These are phyloP conservation scores for Suhomyces vadensis DNA, from an alignment of 805 yeast species.

Conservation along the genomic window DNA sequence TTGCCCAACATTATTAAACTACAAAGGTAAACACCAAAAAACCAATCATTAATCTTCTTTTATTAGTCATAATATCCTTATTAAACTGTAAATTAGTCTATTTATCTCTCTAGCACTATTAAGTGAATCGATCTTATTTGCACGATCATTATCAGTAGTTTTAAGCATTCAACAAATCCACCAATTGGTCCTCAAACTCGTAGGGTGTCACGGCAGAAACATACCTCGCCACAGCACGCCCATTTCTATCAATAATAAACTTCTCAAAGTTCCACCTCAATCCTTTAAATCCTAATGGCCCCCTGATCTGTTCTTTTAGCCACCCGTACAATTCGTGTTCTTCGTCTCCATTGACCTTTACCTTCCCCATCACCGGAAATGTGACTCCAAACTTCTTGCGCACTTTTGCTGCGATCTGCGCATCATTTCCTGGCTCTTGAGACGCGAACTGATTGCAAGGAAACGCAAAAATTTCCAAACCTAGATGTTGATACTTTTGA, in stretches of 20 bases:
- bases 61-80: too few relatives aligned
- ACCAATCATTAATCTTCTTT: too few relatives aligned
- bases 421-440: constrained; percentile 71
- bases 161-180: constrained; percentile 16
- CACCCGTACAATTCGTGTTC: constrained; percentile 30
- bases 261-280: constrained; percentile 82
- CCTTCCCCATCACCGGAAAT: constrained; percentile 40
- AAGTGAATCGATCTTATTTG: too few relatives aligned
- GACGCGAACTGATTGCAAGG: constrained; percentile 90
- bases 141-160: neutral
- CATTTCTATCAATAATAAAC: constrained; percentile 59
- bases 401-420: constrained; percentile 21
- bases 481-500: constrained; percentile 61
- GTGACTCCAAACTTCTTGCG: constrained; percentile 30
- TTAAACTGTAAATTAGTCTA: too few relatives aligned
- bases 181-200: constrained; percentile 43
- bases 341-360: constrained; percentile 37
- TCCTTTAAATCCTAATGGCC: constrained; percentile 39
- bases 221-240: constrained; percentile 60
- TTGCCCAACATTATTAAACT: too few relatives aligned
- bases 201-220: constrained; percentile 70
- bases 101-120: too few relatives aligned
- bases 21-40: too few relatives aligned
- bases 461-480: constrained; percentile 73
- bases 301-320: constrained; percentile 29